Conservation (phyloP, 1,284 basidiomycete genomes). For the Malassezia dermatis region DNA sequence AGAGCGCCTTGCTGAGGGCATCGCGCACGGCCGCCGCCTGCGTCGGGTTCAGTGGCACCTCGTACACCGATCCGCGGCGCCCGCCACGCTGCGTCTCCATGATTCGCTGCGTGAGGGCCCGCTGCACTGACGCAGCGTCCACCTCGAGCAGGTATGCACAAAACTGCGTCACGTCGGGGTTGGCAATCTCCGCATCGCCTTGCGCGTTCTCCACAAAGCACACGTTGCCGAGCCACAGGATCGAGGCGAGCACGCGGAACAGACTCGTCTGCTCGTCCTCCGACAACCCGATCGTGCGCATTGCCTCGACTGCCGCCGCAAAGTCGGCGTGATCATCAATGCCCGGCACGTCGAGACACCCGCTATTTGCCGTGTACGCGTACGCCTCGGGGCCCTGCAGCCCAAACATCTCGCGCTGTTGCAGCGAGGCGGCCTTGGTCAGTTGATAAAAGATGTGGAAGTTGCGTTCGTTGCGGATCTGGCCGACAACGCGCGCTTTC, state of each 20-base stretch:
- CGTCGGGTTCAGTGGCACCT: conserved; percentile 86
- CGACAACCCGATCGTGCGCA: conserved; percentile 80
- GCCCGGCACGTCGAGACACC: conserved; percentile 79
- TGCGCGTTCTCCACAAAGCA: conserved; percentile 72
- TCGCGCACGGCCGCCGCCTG: conserved; percentile 82
- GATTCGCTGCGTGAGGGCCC: conserved; percentile 71
- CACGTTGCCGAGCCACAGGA: conserved; percentile 88
- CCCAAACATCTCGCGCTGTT: conserved; percentile 84
- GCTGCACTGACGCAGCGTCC: conserved; percentile 67
- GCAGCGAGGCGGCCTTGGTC: conserved; percentile 81
- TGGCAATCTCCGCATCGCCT: conserved; percentile 71
- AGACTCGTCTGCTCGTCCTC: conserved; percentile 81
- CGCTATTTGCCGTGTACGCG: conserved; percentile 79
- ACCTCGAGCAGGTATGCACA: conserved; percentile 88
- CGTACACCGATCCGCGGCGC: conserved; percentile 83
- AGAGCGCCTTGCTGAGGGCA: conserved; percentile 88
- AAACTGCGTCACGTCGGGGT: conserved; percentile 86
- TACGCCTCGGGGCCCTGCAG: conserved; percentile 95
- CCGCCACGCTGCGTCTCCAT: conserved; percentile 75
- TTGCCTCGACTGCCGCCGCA: conserved; percentile 80
- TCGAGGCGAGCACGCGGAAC: conserved; percentile 78
- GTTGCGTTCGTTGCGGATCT: conserved; percentile 89
- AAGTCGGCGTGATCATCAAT: conserved; percentile 86
- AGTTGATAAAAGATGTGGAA: conserved; percentile 99
- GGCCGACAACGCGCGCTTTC: conserved; percentile 88